Evolutionary conservation across 805 yeast genomes (phyloP), one percentile per base, ranked within the genome.

Genomic region (Teunomyces kruisii): DNA sequence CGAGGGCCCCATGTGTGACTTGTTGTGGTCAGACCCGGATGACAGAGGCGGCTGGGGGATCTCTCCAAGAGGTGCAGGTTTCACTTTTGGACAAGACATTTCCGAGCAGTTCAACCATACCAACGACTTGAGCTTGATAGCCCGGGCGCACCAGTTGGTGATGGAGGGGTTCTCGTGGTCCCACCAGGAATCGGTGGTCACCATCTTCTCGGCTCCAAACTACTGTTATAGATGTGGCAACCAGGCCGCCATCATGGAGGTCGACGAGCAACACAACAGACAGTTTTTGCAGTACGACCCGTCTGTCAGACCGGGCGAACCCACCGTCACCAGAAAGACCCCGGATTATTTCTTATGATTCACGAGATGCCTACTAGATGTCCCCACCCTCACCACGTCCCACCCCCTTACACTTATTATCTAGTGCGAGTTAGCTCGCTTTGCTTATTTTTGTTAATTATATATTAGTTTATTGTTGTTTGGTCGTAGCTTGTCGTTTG

Each of bases 41-140:
- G 97, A 91, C 67, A 78, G 97, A 63, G 96, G 96, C 56, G 97
- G 96, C 58, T 91, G 97, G 97, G 96, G 96, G 51, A 88, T 91
- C 54, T 85, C 94, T 61, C 96, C 97, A 67, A 83, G 97, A 80
- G 97, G 97, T 75, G 97, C 97, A 50, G 97, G 97, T 67, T 91
- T 87, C 84, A 88, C 96, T 60, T 91, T 91, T 80, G 97, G 97
- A 57, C 95, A 86, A 71, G 96, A 91, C 74, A 88, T 90, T 58
- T 81, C 91, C 54, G 96, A 88, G 64, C 96, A 89, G 62, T 91
- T 91, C 70, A 91, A 91, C 64, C 96, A 90, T 68, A 84, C 90
- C 14, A 91, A 91, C 64, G 90, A 86, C 53, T 74, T 91, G 52
- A 77, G 86, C 42, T 72, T 91, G 51, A 86, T 91, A 52, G 96